phyloP scores from a whole-genome alignment of 116 monocot genomes.

The Posidonia oceanica region DNA sequence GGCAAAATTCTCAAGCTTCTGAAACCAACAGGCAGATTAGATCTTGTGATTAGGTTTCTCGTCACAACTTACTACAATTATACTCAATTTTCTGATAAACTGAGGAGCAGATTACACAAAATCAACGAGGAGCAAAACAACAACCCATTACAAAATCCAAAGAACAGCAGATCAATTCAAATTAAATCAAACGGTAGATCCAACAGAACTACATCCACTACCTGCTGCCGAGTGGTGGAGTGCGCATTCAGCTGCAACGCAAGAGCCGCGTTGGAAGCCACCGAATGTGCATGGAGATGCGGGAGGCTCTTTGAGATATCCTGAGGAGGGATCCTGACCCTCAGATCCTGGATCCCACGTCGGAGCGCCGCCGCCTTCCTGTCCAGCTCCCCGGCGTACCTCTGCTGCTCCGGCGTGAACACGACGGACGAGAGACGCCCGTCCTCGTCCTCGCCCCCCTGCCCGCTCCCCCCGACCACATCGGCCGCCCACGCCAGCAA shows the following conservation, averaged over 20 bases:
- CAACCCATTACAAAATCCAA: not conserved
- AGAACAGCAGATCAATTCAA: not conserved
- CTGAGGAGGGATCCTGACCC: slow-evolving; percentile 61
- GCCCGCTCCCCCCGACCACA: slow-evolving; percentile 42
- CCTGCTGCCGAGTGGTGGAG: slow-evolving; percentile 81
- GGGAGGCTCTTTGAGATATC: slow-evolving; percentile 80
- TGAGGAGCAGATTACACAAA: not conserved
- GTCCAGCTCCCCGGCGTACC: slow-evolving; percentile 60
- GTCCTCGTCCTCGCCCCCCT: slow-evolving; percentile 18
- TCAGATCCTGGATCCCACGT: slow-evolving; percentile 69
- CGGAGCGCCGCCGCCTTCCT: slow-evolving; percentile 28
- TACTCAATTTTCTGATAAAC: too few relatives aligned
- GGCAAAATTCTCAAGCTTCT: too few relatives aligned
- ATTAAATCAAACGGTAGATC: too few relatives aligned
- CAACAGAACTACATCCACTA: slow-evolving; percentile 3
- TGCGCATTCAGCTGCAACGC: slow-evolving; percentile 81
- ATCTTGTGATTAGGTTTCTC: too few relatives aligned
- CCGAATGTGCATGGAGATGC: slow-evolving; percentile 70
- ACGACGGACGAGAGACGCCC: slow-evolving; percentile 15
- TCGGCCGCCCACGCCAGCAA: slow-evolving; percentile 70
- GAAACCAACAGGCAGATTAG: too few relatives aligned
- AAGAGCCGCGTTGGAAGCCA: slow-evolving; percentile 77
- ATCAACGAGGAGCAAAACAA: not conserved
- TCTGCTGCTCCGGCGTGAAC: slow-evolving; percentile 66
- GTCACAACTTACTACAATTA: too few relatives aligned